Percentiles rank a stretch among this genome's conserved stretches.
phyloP scores from a whole-genome alignment of 2,329 filamentous ascomycete genomes.

The Delphinella strobiligena region DNA sequence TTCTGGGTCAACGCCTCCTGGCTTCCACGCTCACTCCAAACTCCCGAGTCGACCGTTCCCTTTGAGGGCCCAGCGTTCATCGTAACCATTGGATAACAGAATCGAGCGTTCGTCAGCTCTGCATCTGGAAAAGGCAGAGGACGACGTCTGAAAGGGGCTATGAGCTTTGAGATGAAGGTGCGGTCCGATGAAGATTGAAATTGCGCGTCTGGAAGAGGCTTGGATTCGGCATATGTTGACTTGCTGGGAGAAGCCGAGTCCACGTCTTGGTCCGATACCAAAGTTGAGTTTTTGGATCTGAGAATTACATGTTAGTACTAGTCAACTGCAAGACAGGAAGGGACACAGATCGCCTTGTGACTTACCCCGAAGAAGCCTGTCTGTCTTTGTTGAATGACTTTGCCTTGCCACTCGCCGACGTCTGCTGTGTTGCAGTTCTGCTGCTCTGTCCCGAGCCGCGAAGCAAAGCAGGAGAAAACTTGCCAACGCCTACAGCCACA shows the following conservation, averaged over 20 bases:
- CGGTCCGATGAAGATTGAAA: neutral
- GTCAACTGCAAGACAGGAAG: neutral
- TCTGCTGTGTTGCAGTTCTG: neutral
- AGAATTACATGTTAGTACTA: neutral
- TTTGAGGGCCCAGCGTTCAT: neutral
- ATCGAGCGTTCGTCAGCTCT: too few species aligned
- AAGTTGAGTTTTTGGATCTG: neutral
- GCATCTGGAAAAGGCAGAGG: too few species aligned
- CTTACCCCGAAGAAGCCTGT: neutral
- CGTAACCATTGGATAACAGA: too few species aligned
- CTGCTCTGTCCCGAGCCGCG: neutral
- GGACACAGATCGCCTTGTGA: neutral
- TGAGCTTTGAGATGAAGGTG: neutral
- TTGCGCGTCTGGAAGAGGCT: neutral
- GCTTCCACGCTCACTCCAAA: neutral
- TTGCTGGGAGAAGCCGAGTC: neutral
- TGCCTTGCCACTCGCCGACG: neutral
- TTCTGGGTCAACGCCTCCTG: neutral
- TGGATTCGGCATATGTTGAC: neutral
- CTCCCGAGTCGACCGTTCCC: neutral
- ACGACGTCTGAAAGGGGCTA: neutral
- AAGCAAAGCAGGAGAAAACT: neutral
- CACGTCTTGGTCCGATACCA: neutral
- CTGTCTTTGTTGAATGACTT: neutral
- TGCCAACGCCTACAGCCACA: neutral